Evolutionary conservation across 768 basidiomycete genomes (phyloP), one percentile per base, ranked within the genome.

Genomic region (Daedaleopsis nitida): DNA sequence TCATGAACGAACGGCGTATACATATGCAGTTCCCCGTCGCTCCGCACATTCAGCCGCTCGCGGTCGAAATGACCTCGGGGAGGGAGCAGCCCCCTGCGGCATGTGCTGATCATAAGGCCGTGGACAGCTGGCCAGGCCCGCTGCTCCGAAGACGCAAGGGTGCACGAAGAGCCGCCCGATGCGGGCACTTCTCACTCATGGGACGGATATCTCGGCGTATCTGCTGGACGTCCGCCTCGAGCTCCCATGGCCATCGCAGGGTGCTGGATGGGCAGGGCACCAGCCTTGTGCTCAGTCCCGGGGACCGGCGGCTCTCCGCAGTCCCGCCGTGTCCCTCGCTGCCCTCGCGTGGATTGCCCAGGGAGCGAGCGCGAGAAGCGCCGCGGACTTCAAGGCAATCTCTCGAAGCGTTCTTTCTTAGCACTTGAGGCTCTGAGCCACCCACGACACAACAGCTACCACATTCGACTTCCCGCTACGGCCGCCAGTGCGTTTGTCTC

Each of bases 101-200:
- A 37, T 42, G 27, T 53, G 59, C 59, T 43, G 59, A 60, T 60
- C 59, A 60, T 60, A 52, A 9, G 59, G 27, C 39, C 9, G 27
- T 32, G 48, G 59, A 14, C 59, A 60, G 59, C 53, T 50, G 59
- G 7, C 52, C 52, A 52, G 32, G 34, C 58, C 58, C 53, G 35
- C 43, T 47, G 42, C 27, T 49, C 53, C 59, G 59, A 49, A 55
- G 52, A 55, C 34, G 52, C 47, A 42, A 12, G 17, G 39, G 17
- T 32, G 27, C 42, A 8, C 47, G 35, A 4, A 49, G 45, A 24
- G 23, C 38, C 23, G 32, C 35, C 38, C 17, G 47, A 27, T 24
- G 45, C 35, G 21, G 21, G 47, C 8, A 7, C 13, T 49, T 14
- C 13, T 13, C 47, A 14, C 19, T 24, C 23, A n/a, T 21, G 19